Evolutionary conservation across 345 rosid species (phyloP), one percentile per base, ranked within the genome.

Genomic region (Aquilaria yunnanensis): DNA sequence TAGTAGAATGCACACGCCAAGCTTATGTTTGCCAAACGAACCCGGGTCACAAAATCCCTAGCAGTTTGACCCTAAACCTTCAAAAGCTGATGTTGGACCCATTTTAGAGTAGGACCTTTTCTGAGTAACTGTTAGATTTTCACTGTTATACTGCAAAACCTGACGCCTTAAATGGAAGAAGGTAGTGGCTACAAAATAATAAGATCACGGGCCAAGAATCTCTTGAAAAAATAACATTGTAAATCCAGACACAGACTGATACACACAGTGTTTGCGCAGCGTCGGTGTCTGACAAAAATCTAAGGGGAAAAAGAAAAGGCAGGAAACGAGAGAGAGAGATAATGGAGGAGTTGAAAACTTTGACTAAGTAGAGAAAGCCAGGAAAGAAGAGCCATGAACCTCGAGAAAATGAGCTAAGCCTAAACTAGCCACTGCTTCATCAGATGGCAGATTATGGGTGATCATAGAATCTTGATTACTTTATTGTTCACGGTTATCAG

Each of bases 201-300:
- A 68, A 29, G 14, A 59, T 80, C 95, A 85, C 88, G 84, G 84
- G 81, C 65, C 72, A 72, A 72, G 82, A 75, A 80, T 77, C 77
- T 75, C 73, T 74, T 57, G 79, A 68, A 78, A 66, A 53, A 63
- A 67, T 74, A 59, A 70, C 72, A 54, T 12, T 64, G 47, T 49
- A 49, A 72, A 74, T 47, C 64, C 69, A 69, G 74, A 78, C 77
- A 70, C 62, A 66, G 47, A 62, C 77, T 66, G 61, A 64, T 75
- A 70, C 51, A 56, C 32, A 60, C 72, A 53, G 78, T 59, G 23
- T 52, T 47, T 56, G 45, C n/a, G 71, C 70, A 75, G 72, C 62
- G 73, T 73, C 72, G 72, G 74, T 71, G 67, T 45, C 31, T 30
- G 65, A 60, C 31, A 63, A 66, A 69, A 67, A 64, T 67, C 50